Base-by-base conservation (phyloP, 2,329 filamentous ascomycete genomes). In the Bipolaris gigantea region DNA sequence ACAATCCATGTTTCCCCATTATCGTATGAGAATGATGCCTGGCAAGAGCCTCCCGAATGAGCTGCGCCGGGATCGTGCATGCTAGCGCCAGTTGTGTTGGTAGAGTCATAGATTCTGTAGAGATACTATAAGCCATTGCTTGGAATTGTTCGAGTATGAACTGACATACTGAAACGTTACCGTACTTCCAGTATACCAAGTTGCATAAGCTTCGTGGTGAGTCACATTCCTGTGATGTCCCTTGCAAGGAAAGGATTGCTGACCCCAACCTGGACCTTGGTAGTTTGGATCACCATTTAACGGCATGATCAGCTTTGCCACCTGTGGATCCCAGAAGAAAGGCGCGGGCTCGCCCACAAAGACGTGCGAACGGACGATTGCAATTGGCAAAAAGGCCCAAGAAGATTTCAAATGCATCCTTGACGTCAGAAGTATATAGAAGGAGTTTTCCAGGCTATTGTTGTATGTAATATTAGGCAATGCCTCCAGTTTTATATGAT, bases 21-120 rank as follows among this genome's bases (percentile, higher is more conserved):
- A 55, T 79, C 73, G 15, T 66, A 63, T 13, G 69, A 74, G 55
- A 77, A 72, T 5, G 75, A 77, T n/a, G 75, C 72, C 56, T 79
- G 74, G 58, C 76, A 78, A 11, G 68, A 73, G 43, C 77, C 77
- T 25, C 76, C 77, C 42, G 71, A 77, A 57, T 79, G 75, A 33
- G 48, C 53, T n/a, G 38, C 38, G 10, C 53, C 33, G 11, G 18
- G 43, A 11, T 55, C 13, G 8, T 55, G 33, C 33, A 55, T 55
- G 16, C 42, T 51, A 51, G 44, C 15, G 36, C 53, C 15, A 32
- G 43, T 51, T 1, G 23, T 51, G 10, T 51, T 55, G 5, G 53
- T 55, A 7, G 15, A 55, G 32, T 55, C 18, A n/a, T 47, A 55
- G 13, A 55, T 48, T 5, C 48, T 55, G 19, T 44, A 9, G 2